Conservation (phyloP, 768 basidiomycete species). For the Mycena rosella region DNA sequence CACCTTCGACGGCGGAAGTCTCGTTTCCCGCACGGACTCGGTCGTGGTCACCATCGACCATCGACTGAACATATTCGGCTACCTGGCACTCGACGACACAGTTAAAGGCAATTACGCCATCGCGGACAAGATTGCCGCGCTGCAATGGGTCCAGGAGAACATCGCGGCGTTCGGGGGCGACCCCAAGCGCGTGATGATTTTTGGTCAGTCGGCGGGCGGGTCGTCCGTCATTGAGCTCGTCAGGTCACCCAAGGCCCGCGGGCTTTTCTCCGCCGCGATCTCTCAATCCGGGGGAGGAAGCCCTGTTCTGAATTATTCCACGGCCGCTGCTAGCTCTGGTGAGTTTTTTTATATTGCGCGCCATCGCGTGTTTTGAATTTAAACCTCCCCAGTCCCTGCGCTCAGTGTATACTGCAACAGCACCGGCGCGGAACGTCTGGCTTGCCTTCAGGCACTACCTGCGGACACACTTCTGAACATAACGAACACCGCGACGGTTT, state of each 20-base stretch:
- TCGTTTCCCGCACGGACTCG: constrained; percentile 53
- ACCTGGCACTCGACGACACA: constrained; percentile 52
- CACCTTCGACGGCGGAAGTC: constrained; percentile 51
- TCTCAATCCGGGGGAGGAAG: constrained; percentile 23
- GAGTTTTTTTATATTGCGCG: constrained; percentile 7
- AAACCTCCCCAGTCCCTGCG: constrained; percentile 15
- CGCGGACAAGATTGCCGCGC: constrained; percentile 54
- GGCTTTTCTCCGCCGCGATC: constrained; percentile 48
- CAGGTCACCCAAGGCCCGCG: constrained; percentile 43
- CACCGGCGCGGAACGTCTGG: constrained; percentile 29
- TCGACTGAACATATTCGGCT: constrained; percentile 53
- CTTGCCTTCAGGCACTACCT: constrained; percentile 35
- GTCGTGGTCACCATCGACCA: constrained; percentile 58
- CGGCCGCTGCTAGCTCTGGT: constrained; percentile 26
- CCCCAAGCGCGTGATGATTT: constrained; percentile 56
- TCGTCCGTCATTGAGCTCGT: constrained; percentile 48
- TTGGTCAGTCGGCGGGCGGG: constrained; percentile 62
- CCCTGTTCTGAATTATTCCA: constrained; percentile 14
- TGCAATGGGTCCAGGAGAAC: constrained; percentile 60
- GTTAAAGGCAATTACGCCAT: constrained; percentile 57
- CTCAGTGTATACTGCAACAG: constrained; percentile 29
- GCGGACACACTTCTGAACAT: constrained; percentile 34
- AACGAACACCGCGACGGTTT: constrained; percentile 28
- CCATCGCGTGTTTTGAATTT: too few species aligned
- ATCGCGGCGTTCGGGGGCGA: constrained; percentile 62